These are phyloP conservation scores for Fusarium protoensiforme DNA, from an alignment of 2,329 filamentous ascomycete genomes.

Conservation along the genomic window DNA sequence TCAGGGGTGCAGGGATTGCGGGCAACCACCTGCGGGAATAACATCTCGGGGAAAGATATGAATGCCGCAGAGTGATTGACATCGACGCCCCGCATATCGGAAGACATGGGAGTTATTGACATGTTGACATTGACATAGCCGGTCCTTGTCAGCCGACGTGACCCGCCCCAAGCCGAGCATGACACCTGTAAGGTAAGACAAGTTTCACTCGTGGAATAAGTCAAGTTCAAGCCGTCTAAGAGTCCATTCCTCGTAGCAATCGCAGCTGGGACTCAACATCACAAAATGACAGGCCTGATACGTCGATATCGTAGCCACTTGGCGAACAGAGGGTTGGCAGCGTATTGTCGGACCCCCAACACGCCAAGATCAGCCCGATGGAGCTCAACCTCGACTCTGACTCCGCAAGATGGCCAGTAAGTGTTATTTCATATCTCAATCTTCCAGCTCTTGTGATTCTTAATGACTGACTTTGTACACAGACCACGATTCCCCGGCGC, in stretches of 20 bases:
- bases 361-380: background rate
- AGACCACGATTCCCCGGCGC: slow-evolving; percentile 2
- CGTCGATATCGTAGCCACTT: background rate
- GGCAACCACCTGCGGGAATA: background rate
- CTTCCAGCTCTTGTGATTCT: background rate
- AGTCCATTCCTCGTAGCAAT: background rate
- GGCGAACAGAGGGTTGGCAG: background rate
- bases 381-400: background rate
- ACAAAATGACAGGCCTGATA: background rate
- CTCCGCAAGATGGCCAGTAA: background rate
- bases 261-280: too few relatives aligned
- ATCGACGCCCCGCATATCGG: background rate
- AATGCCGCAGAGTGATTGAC: background rate
- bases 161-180: background rate
- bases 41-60: background rate
- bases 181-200: background rate
- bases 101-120: background rate
- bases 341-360: background rate
- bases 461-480: background rate
- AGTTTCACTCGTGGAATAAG: background rate
- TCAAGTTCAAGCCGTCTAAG: background rate
- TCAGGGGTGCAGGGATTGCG: background rate
- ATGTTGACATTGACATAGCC: background rate
- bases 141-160: background rate
- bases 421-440: background rate